Percentiles rank a stretch among this genome's conserved stretches.
phyloP scores from a whole-genome alignment of 805 yeast species.

The Priceomyces castillae region DNA sequence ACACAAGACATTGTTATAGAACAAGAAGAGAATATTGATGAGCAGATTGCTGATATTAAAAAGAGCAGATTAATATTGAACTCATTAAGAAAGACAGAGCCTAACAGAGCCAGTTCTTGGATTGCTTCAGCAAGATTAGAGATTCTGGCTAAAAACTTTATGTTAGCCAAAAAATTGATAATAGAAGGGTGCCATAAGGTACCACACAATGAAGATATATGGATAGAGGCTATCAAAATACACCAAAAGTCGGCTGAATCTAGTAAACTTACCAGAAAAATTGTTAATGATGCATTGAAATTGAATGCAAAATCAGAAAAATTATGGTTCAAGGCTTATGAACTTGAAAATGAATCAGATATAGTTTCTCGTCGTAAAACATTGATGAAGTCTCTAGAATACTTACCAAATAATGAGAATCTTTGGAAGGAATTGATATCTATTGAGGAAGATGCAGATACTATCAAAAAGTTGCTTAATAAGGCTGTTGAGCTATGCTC shows the following conservation, averaged over 20 bases:
- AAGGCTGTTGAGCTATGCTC: slow-evolving; percentile 75
- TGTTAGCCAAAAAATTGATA: slow-evolving; percentile 58
- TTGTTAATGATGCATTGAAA: slow-evolving; percentile 65
- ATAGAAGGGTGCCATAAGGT: slow-evolving; percentile 72
- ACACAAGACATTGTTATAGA: slow-evolving; percentile 21
- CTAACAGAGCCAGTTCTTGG: slow-evolving; percentile 76
- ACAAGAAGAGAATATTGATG: slow-evolving; percentile 23
- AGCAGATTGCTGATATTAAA: slow-evolving; percentile 52
- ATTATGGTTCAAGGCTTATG: slow-evolving; percentile 73
- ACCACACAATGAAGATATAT: slow-evolving; percentile 65
- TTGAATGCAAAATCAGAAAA: slow-evolving; percentile 53
- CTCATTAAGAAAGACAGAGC: slow-evolving; percentile 71
- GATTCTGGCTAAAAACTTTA: slow-evolving; percentile 54
- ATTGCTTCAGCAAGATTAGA: slow-evolving; percentile 83
- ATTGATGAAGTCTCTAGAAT: slow-evolving; percentile 69
- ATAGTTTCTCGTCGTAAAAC: slow-evolving; percentile 50
- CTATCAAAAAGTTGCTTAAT: slow-evolving; percentile 50
- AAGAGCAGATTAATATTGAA: slow-evolving; percentile 59
- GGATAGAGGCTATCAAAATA: slow-evolving; percentile 78
- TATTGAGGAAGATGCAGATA: slow-evolving; percentile 51
- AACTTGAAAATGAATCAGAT: slow-evolving; percentile 56
- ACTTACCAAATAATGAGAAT: slow-evolving; percentile 50
- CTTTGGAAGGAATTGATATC: slow-evolving; percentile 72
- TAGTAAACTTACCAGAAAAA: slow-evolving; percentile 46
- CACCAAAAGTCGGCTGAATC: slow-evolving; percentile 45